Percentiles rank a stretch among this genome's conserved stretches.
Conservation (phyloP, 768 basidiomycete genomes). For the Suillus subluteus region DNA sequence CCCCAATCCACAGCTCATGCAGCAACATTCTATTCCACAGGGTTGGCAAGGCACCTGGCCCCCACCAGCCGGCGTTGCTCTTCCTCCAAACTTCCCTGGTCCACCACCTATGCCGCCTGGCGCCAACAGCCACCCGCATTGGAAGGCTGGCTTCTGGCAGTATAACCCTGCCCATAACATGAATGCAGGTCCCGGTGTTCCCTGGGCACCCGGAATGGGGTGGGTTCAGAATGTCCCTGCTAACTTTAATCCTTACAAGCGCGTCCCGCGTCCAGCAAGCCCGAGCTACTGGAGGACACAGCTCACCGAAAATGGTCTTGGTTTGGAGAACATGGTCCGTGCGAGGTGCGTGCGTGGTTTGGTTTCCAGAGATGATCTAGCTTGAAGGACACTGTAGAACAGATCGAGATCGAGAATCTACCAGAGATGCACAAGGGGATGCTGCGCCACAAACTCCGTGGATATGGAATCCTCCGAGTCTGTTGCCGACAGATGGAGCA, state of each 20-base stretch:
- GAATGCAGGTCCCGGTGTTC: conserved; percentile 22
- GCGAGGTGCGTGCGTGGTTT: conserved; percentile 47
- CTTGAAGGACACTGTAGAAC: conserved; percentile 18
- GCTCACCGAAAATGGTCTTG: conserved; percentile 65
- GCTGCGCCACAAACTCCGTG: conserved; percentile 62
- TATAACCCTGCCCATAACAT: conserved; percentile 45
- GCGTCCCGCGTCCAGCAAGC: conserved; percentile 60
- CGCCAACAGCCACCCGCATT: conserved; percentile 45
- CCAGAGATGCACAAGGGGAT: conserved; percentile 41
- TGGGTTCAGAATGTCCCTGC: conserved; percentile 27
- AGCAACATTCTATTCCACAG: conserved; percentile 22
- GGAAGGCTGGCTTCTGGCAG: conserved; percentile 58
- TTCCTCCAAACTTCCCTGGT: conserved; percentile 41
- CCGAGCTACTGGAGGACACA: conserved; percentile 65
- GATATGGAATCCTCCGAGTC: conserved; percentile 67
- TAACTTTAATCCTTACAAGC: conserved; percentile 66
- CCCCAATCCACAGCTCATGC: conserved; percentile 38
- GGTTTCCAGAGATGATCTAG: background rate
- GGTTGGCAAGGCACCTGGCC: conserved; percentile 46
- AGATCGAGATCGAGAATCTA: conserved; percentile 20
- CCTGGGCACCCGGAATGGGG: conserved; percentile 38
- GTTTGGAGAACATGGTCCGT: conserved; percentile 66
- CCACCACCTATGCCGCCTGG: conserved; percentile 63
- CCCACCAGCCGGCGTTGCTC: conserved; percentile 28
- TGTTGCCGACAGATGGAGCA: conserved; percentile 36